phyloP scores from a whole-genome alignment of 2,329 filamentous ascomycete species.

The Berkeleyomyces rouxiae region DNA sequence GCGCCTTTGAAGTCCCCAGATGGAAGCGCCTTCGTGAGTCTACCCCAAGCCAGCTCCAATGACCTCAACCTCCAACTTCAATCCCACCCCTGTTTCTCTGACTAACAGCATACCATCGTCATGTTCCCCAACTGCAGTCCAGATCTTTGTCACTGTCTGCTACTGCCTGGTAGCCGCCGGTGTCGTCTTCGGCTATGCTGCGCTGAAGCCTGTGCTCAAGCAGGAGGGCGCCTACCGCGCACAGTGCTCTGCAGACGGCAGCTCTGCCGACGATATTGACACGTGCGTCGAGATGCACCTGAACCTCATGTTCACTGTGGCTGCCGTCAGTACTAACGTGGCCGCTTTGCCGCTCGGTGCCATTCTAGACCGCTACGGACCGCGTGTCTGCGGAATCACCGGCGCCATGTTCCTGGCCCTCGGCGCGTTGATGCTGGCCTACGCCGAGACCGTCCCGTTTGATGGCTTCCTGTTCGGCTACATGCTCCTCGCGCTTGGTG shows the following conservation, averaged over 20 bases:
- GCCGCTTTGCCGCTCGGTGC: conserved; percentile 73
- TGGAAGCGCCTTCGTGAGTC: conserved; percentile 37
- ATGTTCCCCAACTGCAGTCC: conserved; percentile 18
- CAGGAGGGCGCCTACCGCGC: conserved; percentile 54
- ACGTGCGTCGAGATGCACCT: conserved; percentile 44
- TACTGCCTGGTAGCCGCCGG: conserved; percentile 36
- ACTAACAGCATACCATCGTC: neutral
- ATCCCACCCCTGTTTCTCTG: neutral
- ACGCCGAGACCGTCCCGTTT: conserved; percentile 45
- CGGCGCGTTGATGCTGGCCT: conserved; percentile 59
- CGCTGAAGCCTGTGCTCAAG: conserved; percentile 66
- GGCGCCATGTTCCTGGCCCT: conserved; percentile 50
- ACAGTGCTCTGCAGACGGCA: conserved; percentile 29
- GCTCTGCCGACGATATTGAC: conserved; percentile 18
- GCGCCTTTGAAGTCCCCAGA: conserved; percentile 36
- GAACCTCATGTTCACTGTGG: conserved; percentile 86
- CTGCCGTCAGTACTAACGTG: conserved; percentile 76
- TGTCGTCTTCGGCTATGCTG: conserved; percentile 70
- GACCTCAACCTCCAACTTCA: neutral
- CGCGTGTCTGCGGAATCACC: conserved; percentile 55
- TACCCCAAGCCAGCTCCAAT: neutral
- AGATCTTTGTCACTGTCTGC: conserved; percentile 23
- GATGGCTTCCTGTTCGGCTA: conserved; percentile 64
- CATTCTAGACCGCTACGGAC: conserved; percentile 68
- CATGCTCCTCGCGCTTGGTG: conserved; percentile 59